A percentile compares a stretch with the other conserved stretches of the same genome.
These are phyloP conservation scores for Podospora pseudoanserina DNA, from an alignment of 495 filamentous ascomycete species.

Conservation along the genomic window DNA sequence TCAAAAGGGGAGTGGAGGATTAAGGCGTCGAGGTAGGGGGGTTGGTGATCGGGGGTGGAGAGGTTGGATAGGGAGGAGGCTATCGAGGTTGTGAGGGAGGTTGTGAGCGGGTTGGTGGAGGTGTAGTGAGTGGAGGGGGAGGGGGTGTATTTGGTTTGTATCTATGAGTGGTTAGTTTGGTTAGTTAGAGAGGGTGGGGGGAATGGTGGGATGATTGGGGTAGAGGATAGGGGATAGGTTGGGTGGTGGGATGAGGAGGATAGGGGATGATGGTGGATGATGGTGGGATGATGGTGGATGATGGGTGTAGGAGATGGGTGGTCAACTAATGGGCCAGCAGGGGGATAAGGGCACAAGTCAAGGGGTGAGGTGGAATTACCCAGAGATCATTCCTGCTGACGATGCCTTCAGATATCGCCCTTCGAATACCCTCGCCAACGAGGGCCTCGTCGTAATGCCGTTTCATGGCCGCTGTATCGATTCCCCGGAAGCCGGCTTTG, in stretches of 20 bases:
- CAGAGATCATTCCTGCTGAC: constrained; percentile 58
- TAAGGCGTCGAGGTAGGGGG: constrained; percentile 66
- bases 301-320: too few relatives aligned
- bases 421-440: constrained; percentile 62
- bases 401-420: constrained; percentile 54
- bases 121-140: constrained; percentile 55
- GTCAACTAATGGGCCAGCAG: constrained; percentile 3
- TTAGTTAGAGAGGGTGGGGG: neutral
- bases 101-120: constrained; percentile 54
- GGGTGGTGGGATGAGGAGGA: too few relatives aligned
- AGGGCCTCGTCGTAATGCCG: constrained; percentile 72
- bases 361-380: constrained; percentile 15
- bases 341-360: neutral
- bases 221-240: too few relatives aligned
- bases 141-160: constrained; percentile 81
- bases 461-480: constrained; percentile 79
- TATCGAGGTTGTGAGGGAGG: constrained; percentile 65
- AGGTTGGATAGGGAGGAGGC: constrained; percentile 67
- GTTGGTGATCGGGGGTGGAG: constrained; percentile 27
- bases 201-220: neutral
- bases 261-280: too few relatives aligned
- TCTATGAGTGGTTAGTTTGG: constrained; percentile 45
- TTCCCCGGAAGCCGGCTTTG: constrained; percentile 63
- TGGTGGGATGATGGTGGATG: too few relatives aligned
- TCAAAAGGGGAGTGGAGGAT: constrained; percentile 68